phyloP scores from a whole-genome alignment of 73 alveolate genomes.

The Blepharisma japonicum region DNA sequence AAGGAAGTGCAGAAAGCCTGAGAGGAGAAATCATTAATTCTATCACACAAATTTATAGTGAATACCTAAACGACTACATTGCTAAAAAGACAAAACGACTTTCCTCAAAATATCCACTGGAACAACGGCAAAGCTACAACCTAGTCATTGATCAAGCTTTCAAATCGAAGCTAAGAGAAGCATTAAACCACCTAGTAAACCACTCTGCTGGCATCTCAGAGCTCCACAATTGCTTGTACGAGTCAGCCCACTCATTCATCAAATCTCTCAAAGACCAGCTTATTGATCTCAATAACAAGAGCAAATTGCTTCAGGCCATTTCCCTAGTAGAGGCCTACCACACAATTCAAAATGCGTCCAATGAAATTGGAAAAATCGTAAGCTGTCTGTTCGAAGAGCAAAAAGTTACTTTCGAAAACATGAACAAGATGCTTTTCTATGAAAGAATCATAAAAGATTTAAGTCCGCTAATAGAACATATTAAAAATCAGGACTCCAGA shows the following conservation, averaged over 20 bases:
- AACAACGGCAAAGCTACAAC: neutral
- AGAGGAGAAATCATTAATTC: neutral
- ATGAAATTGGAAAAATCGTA: neutral
- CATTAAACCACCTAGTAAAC: neutral
- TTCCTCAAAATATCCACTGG: neutral
- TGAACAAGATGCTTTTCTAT: neutral
- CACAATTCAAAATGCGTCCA: neutral
- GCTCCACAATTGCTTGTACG: neutral
- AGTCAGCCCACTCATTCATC: neutral
- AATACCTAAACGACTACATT: neutral
- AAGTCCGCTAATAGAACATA: neutral
- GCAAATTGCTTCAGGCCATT: neutral
- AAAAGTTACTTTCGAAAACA: neutral
- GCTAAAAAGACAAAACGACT: neutral
- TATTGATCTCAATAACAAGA: neutral
- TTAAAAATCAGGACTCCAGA: neutral
- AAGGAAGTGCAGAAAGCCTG: too few relatives aligned
- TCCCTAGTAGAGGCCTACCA: neutral
- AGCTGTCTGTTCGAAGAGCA: neutral
- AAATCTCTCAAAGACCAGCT: neutral
- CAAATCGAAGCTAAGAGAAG: neutral
- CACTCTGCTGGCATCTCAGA: neutral
- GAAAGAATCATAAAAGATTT: neutral
- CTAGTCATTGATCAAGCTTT: neutral
- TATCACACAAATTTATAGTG: neutral